Conservation (phyloP, 129 eudicot species). For the Pulicaria dysenterica region DNA sequence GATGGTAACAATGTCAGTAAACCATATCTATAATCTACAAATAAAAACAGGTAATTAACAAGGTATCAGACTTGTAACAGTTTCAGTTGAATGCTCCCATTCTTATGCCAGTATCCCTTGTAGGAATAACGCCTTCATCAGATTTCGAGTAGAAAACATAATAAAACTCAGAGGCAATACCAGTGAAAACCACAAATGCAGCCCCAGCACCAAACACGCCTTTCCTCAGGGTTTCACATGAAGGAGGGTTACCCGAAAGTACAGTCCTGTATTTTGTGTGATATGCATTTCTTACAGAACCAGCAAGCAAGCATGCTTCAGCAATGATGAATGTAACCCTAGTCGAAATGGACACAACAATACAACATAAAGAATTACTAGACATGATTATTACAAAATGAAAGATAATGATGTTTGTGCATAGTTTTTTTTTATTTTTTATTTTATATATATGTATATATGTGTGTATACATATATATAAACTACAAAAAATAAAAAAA, state of each 20-base stretch:
- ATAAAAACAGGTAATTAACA: slow-evolving; percentile 14
- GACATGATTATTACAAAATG: background rate
- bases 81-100: slow-evolving; percentile 57
- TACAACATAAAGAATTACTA: background rate
- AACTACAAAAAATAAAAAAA: too few species aligned
- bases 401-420: background rate
- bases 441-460: too few species aligned
- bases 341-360: slow-evolving; percentile 8
- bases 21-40: slow-evolving; percentile 26
- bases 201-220: slow-evolving; percentile 96
- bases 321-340: slow-evolving; percentile 82
- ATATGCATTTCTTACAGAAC: slow-evolving; percentile 73
- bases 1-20: slow-evolving; percentile 12
- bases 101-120: slow-evolving; percentile 64
- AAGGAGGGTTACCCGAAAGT: slow-evolving; percentile 49
- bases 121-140: slow-evolving; percentile 48
- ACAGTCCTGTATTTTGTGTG: slow-evolving; percentile 69
- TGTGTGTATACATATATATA: too few species aligned
- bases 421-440: too few species aligned
- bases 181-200: slow-evolving; percentile 80
- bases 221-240: slow-evolving; percentile 82
- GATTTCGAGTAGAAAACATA: slow-evolving; percentile 69
- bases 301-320: slow-evolving; percentile 78
- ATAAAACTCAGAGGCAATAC: slow-evolving; percentile 76
- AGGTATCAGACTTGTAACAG: background rate